Percentiles rank a stretch among this genome's conserved stretches.
Conservation (phyloP, 1,284 basidiomycete species). For the Apiotrichum montevideense region DNA sequence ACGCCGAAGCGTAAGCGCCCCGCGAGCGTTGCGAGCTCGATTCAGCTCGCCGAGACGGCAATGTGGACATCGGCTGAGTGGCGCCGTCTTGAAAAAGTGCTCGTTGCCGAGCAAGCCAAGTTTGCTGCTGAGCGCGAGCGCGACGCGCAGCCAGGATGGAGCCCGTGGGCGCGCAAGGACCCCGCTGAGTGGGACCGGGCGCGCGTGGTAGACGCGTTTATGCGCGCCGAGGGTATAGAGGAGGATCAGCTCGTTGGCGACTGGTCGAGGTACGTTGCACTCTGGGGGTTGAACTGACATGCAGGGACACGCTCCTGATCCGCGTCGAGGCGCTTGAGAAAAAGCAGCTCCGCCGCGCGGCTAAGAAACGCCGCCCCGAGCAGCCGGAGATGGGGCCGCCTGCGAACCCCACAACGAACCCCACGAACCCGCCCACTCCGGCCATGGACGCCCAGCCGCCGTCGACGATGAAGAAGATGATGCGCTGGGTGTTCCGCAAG, state of each 20-base stretch:
- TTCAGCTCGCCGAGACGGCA: not conserved
- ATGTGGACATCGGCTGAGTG: not conserved
- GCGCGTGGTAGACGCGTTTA: not conserved
- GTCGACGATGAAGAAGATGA: constrained; percentile 8
- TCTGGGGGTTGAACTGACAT: not conserved
- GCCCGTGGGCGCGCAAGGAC: not conserved
- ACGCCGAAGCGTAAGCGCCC: not conserved
- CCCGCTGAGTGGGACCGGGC: constrained; percentile 1
- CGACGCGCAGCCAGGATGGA: not conserved
- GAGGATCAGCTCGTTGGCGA: not conserved
- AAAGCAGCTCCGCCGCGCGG: not conserved
- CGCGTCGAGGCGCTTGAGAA: constrained; percentile 5
- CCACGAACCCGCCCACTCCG: too few species aligned
- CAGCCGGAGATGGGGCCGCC: too few species aligned
- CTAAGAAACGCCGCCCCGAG: not conserved
- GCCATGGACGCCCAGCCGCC: not conserved
- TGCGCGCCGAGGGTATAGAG: not conserved
- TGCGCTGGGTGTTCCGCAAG: constrained; percentile 4
- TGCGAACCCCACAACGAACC: too few species aligned
- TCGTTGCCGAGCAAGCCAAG: not conserved
- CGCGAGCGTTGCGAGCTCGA: not conserved
- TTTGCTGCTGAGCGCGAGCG: not conserved
- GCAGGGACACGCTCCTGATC: not conserved
- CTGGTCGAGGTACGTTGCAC: not conserved
- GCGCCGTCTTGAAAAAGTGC: not conserved